Evolutionary conservation across 148 eudicot genomes (phyloP).

Genomic region (Rhododendron griersonianum): DNA sequence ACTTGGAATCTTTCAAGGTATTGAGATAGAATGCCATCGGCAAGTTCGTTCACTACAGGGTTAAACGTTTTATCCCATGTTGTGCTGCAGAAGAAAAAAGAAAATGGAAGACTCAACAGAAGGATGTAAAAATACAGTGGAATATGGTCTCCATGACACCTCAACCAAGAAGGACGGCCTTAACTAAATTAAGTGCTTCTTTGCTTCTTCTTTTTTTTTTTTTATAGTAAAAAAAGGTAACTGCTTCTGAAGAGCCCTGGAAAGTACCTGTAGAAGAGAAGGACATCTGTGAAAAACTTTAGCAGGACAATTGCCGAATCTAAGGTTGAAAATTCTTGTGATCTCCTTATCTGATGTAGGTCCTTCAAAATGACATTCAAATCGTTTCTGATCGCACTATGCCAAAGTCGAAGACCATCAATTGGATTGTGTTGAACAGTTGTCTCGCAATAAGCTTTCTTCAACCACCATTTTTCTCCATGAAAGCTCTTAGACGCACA

Average conservation of each 20-base stretch:
- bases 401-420: slow-evolving; percentile 60
- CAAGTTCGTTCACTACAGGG: slow-evolving; percentile 39
- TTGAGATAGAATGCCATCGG: slow-evolving; percentile 23
- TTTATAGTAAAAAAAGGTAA: neutral
- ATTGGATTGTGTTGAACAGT: slow-evolving; percentile 27
- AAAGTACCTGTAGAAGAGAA: slow-evolving; percentile 68
- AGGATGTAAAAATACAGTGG: neutral
- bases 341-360: slow-evolving; percentile 42
- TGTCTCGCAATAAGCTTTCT: slow-evolving; percentile 13
- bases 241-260: neutral
- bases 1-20: slow-evolving; percentile 28
- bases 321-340: slow-evolving; percentile 34
- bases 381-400: slow-evolving; percentile 54
- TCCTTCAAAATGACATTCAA: slow-evolving; percentile 44
- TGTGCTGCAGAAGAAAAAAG: slow-evolving; percentile 42
- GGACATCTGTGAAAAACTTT: slow-evolving; percentile 63
- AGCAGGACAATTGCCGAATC: slow-evolving; percentile 40
- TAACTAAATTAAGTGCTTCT: neutral
- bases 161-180: slow-evolving; percentile 6
- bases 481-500: slow-evolving; percentile 20
- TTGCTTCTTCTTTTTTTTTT: too few species aligned
- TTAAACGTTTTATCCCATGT: slow-evolving; percentile 54
- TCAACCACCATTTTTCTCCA: slow-evolving; percentile 20
- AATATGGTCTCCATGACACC: neutral
- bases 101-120: neutral